Conservation (phyloP, 2,329 filamentous ascomycete species). For the Fusarium hostae region DNA sequence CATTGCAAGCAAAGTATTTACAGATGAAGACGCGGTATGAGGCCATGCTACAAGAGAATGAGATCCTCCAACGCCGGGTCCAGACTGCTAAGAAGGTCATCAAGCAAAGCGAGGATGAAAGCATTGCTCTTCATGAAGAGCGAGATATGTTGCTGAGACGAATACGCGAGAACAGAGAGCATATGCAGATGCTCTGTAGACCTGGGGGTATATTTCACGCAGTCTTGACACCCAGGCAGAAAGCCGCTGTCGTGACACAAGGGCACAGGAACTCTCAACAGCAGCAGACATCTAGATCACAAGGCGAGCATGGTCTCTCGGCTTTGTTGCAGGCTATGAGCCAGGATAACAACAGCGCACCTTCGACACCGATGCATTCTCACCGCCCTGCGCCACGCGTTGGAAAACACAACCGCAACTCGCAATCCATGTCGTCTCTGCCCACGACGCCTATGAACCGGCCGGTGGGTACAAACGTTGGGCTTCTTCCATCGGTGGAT, state of each 20-base stretch:
- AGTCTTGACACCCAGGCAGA: conserved; percentile 67
- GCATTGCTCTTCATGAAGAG: conserved; percentile 76
- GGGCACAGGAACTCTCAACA: conserved; percentile 59
- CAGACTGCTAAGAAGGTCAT: conserved; percentile 82
- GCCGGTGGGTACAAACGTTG: conserved; percentile 59
- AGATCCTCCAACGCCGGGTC: conserved; percentile 70
- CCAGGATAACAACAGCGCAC: conserved; percentile 77
- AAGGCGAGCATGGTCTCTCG: conserved; percentile 73
- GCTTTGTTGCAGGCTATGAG: conserved; percentile 84
- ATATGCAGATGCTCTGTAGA: conserved; percentile 81
- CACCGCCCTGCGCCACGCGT: conserved; percentile 59
- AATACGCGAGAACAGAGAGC: conserved; percentile 89
- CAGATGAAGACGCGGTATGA: conserved; percentile 76
- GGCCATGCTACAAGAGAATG: conserved; percentile 73
- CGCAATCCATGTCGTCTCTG: conserved; percentile 86
- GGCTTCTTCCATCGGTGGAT: conserved; percentile 71
- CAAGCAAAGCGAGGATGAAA: conserved; percentile 79
- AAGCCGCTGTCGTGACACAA: conserved; percentile 53
- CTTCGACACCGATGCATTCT: conserved; percentile 71
- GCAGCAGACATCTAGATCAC: conserved; percentile 61
- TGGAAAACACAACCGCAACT: conserved; percentile 76
- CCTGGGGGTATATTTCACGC: conserved; percentile 75
- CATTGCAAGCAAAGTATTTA: conserved; percentile 64
- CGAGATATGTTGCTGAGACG: conserved; percentile 81
- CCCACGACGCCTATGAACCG: conserved; percentile 77